Evolutionary conservation across 2,329 filamentous ascomycete genomes (phyloP).

Genomic region (Ascochyta viciae-villosae): DNA sequence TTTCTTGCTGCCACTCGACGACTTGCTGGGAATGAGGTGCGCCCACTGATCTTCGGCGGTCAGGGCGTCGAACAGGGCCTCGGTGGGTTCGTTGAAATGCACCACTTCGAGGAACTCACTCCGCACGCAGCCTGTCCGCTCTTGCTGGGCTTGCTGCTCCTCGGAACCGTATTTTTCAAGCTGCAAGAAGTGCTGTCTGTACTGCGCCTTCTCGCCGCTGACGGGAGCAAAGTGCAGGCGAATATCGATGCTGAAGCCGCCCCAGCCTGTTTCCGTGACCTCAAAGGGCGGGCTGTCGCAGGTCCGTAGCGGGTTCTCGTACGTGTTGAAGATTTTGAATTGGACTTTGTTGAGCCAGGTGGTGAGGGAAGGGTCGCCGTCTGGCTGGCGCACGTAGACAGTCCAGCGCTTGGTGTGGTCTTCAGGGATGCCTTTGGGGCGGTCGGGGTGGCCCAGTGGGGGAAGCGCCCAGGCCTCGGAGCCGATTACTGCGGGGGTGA

Average conservation of each 20-base stretch:
- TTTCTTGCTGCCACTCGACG: constrained; percentile 53
- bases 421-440: constrained; percentile 72
- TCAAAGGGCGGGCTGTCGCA: constrained; percentile 79
- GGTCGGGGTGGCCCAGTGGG: constrained; percentile 70
- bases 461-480: constrained; percentile 66
- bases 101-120: constrained; percentile 91
- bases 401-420: constrained; percentile 98
- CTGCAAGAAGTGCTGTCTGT: constrained; percentile 90
- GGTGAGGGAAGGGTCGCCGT: constrained; percentile 83
- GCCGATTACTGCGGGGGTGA: constrained; percentile 54
- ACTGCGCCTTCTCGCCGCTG: constrained; percentile 90
- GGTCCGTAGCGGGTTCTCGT: constrained; percentile 84
- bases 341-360: constrained; percentile 97
- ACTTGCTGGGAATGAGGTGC: constrained; percentile 49
- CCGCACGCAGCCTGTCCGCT: constrained; percentile 65
- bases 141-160: constrained; percentile 66
- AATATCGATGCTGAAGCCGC: constrained; percentile 96
- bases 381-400: constrained; percentile 89
- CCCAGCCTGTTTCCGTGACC: constrained; percentile 94
- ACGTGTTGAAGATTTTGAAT: constrained; percentile 98
- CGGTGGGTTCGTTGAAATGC: constrained; percentile 95
- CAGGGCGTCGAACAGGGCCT: constrained; percentile 86
- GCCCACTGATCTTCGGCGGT: constrained; percentile 72
- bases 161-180: constrained; percentile 86
- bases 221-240: constrained; percentile 92